Evolutionary conservation across 345 rosid genomes (phyloP).

Genomic region (Aegle marmelos): DNA sequence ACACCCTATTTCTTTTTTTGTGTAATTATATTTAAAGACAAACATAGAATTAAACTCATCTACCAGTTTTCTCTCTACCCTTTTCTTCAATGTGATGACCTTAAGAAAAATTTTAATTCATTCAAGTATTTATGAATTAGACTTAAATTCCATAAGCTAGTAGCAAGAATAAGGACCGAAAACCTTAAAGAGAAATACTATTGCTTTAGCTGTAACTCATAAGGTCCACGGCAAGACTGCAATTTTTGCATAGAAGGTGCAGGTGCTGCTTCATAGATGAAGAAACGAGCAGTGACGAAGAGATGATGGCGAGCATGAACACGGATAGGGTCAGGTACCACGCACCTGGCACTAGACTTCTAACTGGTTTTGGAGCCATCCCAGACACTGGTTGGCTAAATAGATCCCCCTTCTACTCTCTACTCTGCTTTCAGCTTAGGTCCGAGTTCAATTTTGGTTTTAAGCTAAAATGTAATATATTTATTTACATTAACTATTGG

Average conservation of each 20-base stretch:
- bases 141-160: conserved; percentile 86
- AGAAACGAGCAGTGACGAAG: conserved; percentile 67
- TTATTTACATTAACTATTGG: too few species aligned
- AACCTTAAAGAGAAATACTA: conserved; percentile 81
- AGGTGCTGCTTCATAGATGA: conserved; percentile 86
- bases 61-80: too few species aligned
- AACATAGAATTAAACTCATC: too few species aligned
- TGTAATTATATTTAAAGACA: too few species aligned
- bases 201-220: conserved; percentile 41
- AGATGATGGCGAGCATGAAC: conserved; percentile 61
- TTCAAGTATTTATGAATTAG: conserved; percentile 23
- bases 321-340: conserved; percentile 64
- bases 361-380: conserved; percentile 62
- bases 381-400: too few species aligned
- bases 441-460: too few species aligned
- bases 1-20: too few species aligned
- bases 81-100: not conserved
- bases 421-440: too few species aligned
- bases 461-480: too few species aligned
- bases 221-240: conserved; percentile 67
- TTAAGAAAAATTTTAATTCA: conserved; percentile 13
- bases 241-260: conserved; percentile 69
- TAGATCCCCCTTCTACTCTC: too few species aligned
- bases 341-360: conserved; percentile 63
- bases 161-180: conserved; percentile 82